Conservation (phyloP, 352 stramenopile species). For the Nothophytophthora sp. region DNA sequence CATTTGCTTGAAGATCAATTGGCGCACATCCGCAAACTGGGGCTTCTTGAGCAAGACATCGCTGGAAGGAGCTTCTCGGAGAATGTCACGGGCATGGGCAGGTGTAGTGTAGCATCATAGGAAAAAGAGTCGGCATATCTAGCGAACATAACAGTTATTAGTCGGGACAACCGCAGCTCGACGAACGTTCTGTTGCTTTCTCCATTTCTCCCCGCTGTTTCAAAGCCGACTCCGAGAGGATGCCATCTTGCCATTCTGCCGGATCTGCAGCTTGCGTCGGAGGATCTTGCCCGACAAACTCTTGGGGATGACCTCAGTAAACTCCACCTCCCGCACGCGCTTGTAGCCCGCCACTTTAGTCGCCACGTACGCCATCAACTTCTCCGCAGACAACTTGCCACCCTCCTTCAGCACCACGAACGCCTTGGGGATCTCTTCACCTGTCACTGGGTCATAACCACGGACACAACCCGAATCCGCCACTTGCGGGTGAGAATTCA, state of each 20-base stretch:
- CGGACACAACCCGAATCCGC: constrained; percentile 71
- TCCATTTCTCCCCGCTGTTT: too few species aligned
- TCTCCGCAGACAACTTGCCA: constrained; percentile 12
- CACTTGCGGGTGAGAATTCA: constrained; percentile 76
- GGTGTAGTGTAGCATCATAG: not conserved
- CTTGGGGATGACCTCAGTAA: constrained; percentile 88
- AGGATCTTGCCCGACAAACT: constrained; percentile 91
- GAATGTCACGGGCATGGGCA: not conserved
- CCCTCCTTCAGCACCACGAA: constrained; percentile 80
- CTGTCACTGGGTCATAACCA: constrained; percentile 49
- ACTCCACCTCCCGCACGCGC: constrained; percentile 84
- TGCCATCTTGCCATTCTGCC: constrained; percentile 39
- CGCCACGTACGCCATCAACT: constrained; percentile 73
- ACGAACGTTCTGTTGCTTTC: too few species aligned
- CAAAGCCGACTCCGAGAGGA: constrained; percentile 18
- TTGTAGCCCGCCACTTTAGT: constrained; percentile 87
- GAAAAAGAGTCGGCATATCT: not conserved
- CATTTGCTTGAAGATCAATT: constrained; percentile 7
- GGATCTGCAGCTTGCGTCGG: constrained; percentile 70
- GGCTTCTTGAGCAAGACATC: constrained; percentile 1
- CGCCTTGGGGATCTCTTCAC: constrained; percentile 85
- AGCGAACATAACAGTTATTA: too few species aligned
- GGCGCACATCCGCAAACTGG: constrained; percentile 15
- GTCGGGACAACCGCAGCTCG: too few species aligned
- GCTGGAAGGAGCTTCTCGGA: not conserved